A percentile compares a stretch with the other conserved stretches of the same genome.
Evolutionary conservation across 495 filamentous ascomycete genomes (phyloP).

Genomic region (Amniculicola lignicola): DNA sequence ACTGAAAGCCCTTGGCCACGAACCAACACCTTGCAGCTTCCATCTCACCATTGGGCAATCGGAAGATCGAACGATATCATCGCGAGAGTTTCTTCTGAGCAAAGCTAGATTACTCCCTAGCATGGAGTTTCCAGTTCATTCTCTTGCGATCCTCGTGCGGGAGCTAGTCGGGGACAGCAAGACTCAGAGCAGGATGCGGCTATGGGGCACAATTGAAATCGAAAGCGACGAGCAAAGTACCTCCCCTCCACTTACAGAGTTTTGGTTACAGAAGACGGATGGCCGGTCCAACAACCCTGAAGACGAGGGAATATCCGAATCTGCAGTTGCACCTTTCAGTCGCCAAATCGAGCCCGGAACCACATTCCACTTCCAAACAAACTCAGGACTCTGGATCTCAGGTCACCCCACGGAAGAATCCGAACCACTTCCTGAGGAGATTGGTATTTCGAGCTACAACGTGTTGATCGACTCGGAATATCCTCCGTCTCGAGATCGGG

Average conservation of each 20-base stretch:
- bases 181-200: constrained; percentile 8
- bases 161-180: constrained; percentile 26
- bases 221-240: no score
- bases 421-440: constrained; percentile 18
- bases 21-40: constrained; percentile 30
- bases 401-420: not conserved
- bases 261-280: constrained; percentile 8
- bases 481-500: constrained; percentile 48
- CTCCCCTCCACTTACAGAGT: constrained; percentile 1
- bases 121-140: constrained; percentile 45
- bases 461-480: constrained; percentile 53
- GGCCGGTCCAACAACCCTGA: no score
- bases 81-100: constrained; percentile 46
- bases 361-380: constrained; percentile 12
- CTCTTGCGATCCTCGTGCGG: constrained; percentile 49
- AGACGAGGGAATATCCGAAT: not conserved
- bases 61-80: constrained; percentile 36
- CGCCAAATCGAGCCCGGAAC: constrained; percentile 9
- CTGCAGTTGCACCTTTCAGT: not conserved
- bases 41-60: constrained; percentile 58
- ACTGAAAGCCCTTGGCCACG: constrained; percentile 30
- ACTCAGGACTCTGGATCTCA: not conserved
- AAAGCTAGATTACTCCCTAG: constrained; percentile 45
- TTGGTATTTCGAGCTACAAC: constrained; percentile 55
- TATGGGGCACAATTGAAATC: constrained; percentile 18